Conservation (phyloP, 2,329 filamentous ascomycete genomes). For the Bipolaris gigantea region DNA sequence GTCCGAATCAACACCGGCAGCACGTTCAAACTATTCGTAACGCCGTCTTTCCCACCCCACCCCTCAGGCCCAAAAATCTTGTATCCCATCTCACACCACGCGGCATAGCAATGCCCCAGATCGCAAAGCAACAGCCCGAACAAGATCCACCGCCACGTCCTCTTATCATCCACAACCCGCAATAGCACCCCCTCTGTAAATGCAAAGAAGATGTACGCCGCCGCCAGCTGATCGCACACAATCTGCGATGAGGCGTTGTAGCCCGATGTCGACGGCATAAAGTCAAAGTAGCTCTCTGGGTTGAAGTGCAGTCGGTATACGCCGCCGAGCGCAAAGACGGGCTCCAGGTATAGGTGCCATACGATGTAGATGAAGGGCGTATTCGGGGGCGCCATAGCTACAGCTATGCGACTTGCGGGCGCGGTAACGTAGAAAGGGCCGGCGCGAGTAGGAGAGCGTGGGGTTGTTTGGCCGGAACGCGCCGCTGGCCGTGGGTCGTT, state of each 20-base stretch:
- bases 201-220: constrained; percentile 75
- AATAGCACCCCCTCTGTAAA: constrained; percentile 76
- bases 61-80: constrained; percentile 16
- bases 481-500: background rate
- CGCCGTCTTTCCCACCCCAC: constrained; percentile 46
- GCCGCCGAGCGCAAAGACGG: constrained; percentile 56
- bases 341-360: constrained; percentile 76
- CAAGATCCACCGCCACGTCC: constrained; percentile 70
- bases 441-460: background rate
- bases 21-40: constrained; percentile 42
- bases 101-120: constrained; percentile 65
- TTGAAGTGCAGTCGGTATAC: constrained; percentile 55
- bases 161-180: constrained; percentile 65
- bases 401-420: constrained; percentile 2
- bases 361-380: constrained; percentile 63
- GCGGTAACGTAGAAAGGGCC: background rate
- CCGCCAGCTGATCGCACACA: constrained; percentile 72
- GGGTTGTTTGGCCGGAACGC: background rate
- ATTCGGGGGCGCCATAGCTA: constrained; percentile 19
- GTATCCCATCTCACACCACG: constrained; percentile 40
- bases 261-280: constrained; percentile 57
- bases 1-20: constrained; percentile 39
- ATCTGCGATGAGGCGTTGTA: constrained; percentile 50
- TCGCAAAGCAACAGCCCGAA: constrained; percentile 72
- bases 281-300: constrained; percentile 62